Evolutionary conservation across 2,329 filamentous ascomycete genomes (phyloP).

Genomic region (Calonectria pseudoturangicola): DNA sequence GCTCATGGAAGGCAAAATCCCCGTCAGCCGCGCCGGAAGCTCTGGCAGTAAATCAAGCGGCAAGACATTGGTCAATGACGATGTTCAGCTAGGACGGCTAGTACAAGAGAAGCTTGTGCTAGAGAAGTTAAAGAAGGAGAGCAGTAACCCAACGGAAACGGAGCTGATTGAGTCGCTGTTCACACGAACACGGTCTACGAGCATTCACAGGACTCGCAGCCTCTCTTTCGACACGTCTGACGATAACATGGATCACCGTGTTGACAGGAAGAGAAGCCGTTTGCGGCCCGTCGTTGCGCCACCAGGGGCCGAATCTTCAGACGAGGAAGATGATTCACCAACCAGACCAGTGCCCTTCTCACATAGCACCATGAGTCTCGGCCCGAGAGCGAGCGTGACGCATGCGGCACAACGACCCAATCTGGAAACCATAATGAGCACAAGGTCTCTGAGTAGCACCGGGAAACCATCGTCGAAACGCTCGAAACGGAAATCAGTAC

Average conservation of each 20-base stretch:
- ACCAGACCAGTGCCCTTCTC: slow-evolving; percentile 51
- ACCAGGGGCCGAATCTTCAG: slow-evolving; percentile 58
- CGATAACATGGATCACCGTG: slow-evolving; percentile 57
- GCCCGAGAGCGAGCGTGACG: slow-evolving; percentile 53
- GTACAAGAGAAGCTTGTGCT: slow-evolving; percentile 68
- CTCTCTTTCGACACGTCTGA: slow-evolving; percentile 62
- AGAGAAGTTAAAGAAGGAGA: slow-evolving; percentile 66
- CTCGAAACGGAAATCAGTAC: slow-evolving; percentile 56
- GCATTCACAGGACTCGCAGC: slow-evolving; percentile 60
- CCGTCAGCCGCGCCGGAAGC: slow-evolving; percentile 78
- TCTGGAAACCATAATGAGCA: slow-evolving; percentile 68
- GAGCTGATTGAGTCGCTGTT: slow-evolving; percentile 67
- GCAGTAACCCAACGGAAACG: slow-evolving; percentile 63
- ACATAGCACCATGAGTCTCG: slow-evolving; percentile 50
- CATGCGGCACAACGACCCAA: slow-evolving; percentile 65
- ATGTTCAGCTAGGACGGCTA: slow-evolving; percentile 64
- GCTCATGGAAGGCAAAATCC: slow-evolving; percentile 91
- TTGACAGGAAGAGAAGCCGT: slow-evolving; percentile 55
- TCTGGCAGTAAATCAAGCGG: slow-evolving; percentile 71
- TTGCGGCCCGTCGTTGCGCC: slow-evolving; percentile 56
- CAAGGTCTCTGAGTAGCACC: slow-evolving; percentile 57
- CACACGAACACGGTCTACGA: slow-evolving; percentile 57
- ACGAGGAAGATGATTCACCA: slow-evolving; percentile 55
- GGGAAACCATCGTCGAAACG: slow-evolving; percentile 56
- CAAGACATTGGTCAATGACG: slow-evolving; percentile 65